Conservation (phyloP, 225 moss, liverwort and hornwort genomes). For the Climacium dendroides region DNA sequence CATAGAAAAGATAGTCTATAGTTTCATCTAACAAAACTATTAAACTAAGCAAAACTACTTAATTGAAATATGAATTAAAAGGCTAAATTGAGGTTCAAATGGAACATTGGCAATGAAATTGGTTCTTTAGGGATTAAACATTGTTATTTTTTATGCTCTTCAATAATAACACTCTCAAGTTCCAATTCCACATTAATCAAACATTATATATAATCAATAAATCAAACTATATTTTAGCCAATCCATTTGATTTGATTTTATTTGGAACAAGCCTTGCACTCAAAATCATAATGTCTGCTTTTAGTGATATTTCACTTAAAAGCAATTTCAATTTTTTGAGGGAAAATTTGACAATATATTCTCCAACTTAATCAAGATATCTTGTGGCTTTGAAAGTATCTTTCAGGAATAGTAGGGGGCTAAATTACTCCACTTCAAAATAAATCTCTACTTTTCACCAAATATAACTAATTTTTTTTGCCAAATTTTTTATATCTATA, state of each 20-base stretch:
- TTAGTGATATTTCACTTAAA: neutral
- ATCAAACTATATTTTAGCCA: neutral
- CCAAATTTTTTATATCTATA: neutral
- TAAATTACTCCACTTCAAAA: neutral
- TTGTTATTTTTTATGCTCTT: neutral
- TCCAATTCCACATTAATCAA: neutral
- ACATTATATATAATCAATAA: too few species aligned
- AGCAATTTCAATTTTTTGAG: neutral
- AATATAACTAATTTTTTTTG: fast-evolving
- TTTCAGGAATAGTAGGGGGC: fast-evolving
- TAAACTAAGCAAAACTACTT: neutral
- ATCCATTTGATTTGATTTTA: neutral
- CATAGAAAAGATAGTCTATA: neutral
- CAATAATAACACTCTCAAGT: neutral
- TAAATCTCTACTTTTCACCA: neutral
- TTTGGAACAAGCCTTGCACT: neutral
- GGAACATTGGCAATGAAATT: neutral
- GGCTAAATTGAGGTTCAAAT: neutral
- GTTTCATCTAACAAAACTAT: neutral
- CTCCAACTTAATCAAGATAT: too few species aligned
- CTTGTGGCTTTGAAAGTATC: fast-evolving
- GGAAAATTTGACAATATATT: neutral
- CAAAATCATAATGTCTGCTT: neutral
- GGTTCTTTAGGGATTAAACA: neutral
- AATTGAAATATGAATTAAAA: neutral